These are phyloP conservation scores for Thymus quinquecostatus DNA, from an alignment of 257 asterid genomes.

Conservation along the genomic window DNA sequence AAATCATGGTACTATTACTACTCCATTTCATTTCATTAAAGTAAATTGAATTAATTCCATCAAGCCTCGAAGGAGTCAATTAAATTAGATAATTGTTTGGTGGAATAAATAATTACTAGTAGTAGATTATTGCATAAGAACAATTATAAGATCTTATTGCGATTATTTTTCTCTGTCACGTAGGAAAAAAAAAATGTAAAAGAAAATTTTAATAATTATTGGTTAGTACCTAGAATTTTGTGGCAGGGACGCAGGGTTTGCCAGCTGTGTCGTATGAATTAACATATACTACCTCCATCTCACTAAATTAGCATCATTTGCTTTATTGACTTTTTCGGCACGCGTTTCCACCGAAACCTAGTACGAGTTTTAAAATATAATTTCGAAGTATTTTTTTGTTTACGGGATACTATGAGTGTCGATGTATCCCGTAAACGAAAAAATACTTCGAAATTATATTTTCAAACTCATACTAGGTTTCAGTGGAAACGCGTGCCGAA, in stretches of 20 bases:
- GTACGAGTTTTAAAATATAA: too few species aligned
- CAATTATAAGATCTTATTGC: background rate
- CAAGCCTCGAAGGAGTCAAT: background rate
- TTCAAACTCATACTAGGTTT: too few species aligned
- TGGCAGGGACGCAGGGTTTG: constrained; percentile 36
- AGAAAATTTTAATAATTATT: background rate
- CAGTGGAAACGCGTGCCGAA: too few species aligned
- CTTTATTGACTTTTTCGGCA: too few species aligned
- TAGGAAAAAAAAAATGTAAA: background rate
- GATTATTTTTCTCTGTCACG: background rate
- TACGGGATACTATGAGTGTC: too few species aligned
- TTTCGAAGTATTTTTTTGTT: too few species aligned
- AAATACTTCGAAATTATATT: too few species aligned
- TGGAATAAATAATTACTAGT: background rate
- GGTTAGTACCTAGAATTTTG: constrained; percentile 29
- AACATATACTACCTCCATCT: background rate
- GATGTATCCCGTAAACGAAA: too few species aligned
- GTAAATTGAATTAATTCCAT: background rate
- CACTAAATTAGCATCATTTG: too few species aligned
- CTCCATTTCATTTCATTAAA: background rate
- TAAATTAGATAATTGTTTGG: background rate
- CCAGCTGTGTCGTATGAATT: constrained; percentile 34
- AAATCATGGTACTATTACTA: background rate
- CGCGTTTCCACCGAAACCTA: too few species aligned
- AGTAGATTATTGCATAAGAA: background rate